These are phyloP conservation scores for Leishmania martiniquensis DNA, from an alignment of 208 protist species.

Conservation along the genomic window DNA sequence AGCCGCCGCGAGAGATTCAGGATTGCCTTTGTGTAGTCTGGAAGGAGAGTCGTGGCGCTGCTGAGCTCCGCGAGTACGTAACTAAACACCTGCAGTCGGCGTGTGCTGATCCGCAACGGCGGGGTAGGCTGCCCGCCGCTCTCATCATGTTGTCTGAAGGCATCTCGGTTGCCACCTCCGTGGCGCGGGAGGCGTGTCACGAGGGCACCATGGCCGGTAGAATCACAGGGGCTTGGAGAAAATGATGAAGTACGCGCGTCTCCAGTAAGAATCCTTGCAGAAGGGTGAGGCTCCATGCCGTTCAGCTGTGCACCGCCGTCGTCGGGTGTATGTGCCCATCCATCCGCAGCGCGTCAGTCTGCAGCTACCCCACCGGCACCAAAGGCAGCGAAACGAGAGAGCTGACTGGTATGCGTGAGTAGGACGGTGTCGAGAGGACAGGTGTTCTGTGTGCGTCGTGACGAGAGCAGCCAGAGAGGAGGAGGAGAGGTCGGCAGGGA, in stretches of 20 bases:
- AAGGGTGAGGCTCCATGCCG: background rate
- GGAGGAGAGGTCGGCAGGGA: background rate
- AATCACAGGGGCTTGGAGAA: background rate
- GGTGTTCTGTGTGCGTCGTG: background rate
- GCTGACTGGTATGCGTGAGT: background rate
- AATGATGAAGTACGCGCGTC: background rate
- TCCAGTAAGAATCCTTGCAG: background rate
- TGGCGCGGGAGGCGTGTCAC: background rate
- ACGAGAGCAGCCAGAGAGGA: background rate
- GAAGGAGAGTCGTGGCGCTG: constrained; percentile 63
- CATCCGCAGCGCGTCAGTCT: too few species aligned
- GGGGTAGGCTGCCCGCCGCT: background rate
- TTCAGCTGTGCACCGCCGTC: background rate
- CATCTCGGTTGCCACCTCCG: background rate
- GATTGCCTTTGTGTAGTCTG: constrained; percentile 62
- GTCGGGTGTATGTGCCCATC: background rate
- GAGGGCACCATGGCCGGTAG: background rate
- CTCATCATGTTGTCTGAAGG: background rate
- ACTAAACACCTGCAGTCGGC: constrained; percentile 60
- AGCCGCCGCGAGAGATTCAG: constrained; percentile 57
- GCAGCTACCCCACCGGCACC: background rate
- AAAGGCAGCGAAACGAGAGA: background rate
- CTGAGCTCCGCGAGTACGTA: constrained; percentile 75
- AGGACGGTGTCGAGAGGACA: background rate
- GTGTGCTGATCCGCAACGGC: constrained; percentile 31